Evolutionary conservation across 768 basidiomycete species (phyloP).

Genomic region (Saitozyma podzolica): DNA sequence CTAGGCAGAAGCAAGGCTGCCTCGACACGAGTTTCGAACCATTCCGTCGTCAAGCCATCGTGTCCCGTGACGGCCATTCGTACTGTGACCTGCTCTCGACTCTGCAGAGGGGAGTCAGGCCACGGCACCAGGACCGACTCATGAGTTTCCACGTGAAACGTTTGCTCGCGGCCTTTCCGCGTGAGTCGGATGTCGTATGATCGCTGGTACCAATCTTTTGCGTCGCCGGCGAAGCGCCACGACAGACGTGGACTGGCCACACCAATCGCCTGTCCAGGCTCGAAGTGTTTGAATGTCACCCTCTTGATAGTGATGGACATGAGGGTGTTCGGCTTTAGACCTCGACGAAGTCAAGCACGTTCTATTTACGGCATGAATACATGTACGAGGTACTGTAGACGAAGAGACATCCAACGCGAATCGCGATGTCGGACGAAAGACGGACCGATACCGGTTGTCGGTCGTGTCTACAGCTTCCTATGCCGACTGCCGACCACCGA

Average conservation of each 20-base stretch:
- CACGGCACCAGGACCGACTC: conserved; percentile 42
- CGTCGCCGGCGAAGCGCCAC: conserved; percentile 36
- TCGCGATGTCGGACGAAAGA: too few relatives aligned
- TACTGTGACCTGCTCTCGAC: conserved; percentile 30
- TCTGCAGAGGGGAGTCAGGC: conserved; percentile 30
- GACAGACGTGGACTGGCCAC: conserved; percentile 34
- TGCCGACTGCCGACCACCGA: too few relatives aligned
- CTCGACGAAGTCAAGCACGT: too few relatives aligned
- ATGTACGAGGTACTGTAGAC: too few relatives aligned
- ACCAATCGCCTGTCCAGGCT: conserved; percentile 29
- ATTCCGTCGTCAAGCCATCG: conserved; percentile 1
- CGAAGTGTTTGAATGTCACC: conserved; percentile 27
- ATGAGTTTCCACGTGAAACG: conserved; percentile 14
- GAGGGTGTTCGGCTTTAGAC: not conserved
- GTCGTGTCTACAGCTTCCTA: too few relatives aligned
- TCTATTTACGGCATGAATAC: too few relatives aligned
- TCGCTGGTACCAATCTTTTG: conserved; percentile 37
- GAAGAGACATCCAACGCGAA: too few relatives aligned
- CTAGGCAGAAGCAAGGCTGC: conserved; percentile 17
- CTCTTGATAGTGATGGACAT: conserved; percentile 9
- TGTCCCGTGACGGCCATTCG: conserved; percentile 17
- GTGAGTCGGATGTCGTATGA: conserved; percentile 32
- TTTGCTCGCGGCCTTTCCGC: conserved; percentile 7
- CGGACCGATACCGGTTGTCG: too few relatives aligned
- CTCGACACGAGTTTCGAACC: conserved; percentile 16